Conservation (phyloP, 225 moss, liverwort and hornwort genomes). For the Rhytidiadelphus loreus region DNA sequence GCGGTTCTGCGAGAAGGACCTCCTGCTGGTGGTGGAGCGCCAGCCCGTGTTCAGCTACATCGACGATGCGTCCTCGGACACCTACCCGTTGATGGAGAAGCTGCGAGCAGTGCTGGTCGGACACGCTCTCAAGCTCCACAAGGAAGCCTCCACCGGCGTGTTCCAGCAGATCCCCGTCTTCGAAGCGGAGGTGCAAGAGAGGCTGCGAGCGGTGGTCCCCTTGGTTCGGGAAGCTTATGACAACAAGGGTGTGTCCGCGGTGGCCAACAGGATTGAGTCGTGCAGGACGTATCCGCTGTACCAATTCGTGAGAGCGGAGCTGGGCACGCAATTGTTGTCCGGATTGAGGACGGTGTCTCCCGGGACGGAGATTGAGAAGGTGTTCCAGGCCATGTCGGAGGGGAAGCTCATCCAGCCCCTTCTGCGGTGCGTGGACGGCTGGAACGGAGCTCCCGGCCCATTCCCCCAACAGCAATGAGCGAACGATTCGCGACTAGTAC, state of each 20-base stretch:
- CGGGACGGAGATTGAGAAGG: background rate
- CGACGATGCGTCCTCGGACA: background rate
- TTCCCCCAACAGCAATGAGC: background rate
- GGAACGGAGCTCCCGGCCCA: background rate
- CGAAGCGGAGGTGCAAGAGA: background rate
- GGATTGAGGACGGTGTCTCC: background rate
- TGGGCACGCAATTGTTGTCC: no score
- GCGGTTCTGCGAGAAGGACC: constrained; percentile 16
- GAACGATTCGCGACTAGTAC: background rate
- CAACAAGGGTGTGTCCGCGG: background rate
- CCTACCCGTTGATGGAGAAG: constrained; percentile 32
- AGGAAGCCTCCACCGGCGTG: background rate
- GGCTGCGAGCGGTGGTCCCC: background rate
- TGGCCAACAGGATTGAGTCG: background rate
- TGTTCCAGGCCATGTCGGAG: background rate
- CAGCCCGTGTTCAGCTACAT: constrained; percentile 12
- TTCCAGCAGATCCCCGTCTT: background rate
- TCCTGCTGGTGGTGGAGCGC: constrained; percentile 16
- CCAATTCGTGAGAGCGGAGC: no score
- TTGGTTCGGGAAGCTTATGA: background rate
- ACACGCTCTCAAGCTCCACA: background rate
- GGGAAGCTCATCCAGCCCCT: background rate
- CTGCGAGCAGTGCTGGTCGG: background rate
- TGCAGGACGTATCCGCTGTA: background rate
- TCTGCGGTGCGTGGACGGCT: background rate